Evolutionary conservation across 257 asterid species (phyloP), one percentile per base, ranked within the genome.

Genomic region (Striga asiatica): DNA sequence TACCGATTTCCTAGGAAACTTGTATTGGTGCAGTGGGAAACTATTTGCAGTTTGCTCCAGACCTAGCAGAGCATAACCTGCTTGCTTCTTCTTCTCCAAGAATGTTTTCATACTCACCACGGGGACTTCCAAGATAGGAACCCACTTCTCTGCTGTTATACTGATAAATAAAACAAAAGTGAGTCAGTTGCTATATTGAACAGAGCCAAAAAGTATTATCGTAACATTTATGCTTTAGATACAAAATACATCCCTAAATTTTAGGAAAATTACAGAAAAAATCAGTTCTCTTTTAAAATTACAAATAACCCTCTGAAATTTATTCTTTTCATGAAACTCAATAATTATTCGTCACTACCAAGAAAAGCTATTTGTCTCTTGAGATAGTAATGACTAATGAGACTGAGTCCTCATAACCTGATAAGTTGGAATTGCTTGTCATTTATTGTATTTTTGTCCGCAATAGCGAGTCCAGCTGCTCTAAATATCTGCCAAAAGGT

Each of bases 381-480:
- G 6, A 41, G 16, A 38, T 38, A 13, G 46, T 38, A 1, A 35
- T 10, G 14, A 13, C 18, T 38, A 1, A 35, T 10, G 14, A 38
- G 46, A 22, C 42, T 1, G 10, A 11, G 46, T 55, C 39, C 56
- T 48, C 27, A 48, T 42, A 54, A 84, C 94, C 94, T 89, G 85
- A 89, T 89, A 72, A 89, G 89, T 66, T 89, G 98, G 73, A 89
- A 89, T 74, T 89, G 98, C 93, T 89, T 83, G 81, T 86, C 98
- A 48, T 71, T 84, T 50, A 86, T 51, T 64, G 83, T 58, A 39
- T 37, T 80, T 74, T 81, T 89, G 79, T 86, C 81, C 2, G 98
- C 84, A 69, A 89, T 57, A 54, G 83, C 78, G 50, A 89, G 81
- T 49, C 83, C 95, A 58, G 93, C 81, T 37, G 96, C 85, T 64